phyloP scores from a whole-genome alignment of 2,329 filamentous ascomycete species.

The Botrytis aclada region DNA sequence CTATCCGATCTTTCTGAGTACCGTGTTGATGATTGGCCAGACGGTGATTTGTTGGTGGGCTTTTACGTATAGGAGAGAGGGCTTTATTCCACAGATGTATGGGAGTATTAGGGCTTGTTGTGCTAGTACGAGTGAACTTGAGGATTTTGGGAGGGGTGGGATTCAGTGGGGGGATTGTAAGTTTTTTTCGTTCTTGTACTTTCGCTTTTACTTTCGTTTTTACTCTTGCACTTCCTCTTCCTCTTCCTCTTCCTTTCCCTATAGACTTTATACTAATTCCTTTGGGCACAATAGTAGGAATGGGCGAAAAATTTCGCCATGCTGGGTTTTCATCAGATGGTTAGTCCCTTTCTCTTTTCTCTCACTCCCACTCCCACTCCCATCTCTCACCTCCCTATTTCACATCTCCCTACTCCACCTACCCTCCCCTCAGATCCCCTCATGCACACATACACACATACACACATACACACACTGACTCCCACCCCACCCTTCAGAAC shows the following conservation, averaged over 20 bases:
- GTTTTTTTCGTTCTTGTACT: background rate
- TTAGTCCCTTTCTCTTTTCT: background rate
- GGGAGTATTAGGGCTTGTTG: conserved; percentile 27
- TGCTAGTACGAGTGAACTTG: conserved; percentile 26
- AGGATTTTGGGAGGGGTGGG: conserved; percentile 21
- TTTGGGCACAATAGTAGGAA: conserved; percentile 20
- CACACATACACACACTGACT: background rate
- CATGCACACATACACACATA: background rate
- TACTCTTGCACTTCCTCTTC: too few relatives aligned
- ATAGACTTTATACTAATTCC: too few relatives aligned
- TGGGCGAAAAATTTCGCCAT: conserved; percentile 26
- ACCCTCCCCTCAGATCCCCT: background rate
- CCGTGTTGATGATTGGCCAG: conserved; percentile 26
- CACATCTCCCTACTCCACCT: background rate
- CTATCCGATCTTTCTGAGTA: conserved; percentile 27
- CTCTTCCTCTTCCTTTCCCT: too few relatives aligned
- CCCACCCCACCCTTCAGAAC: conserved; percentile 5
- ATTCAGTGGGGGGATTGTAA: conserved; percentile 28
- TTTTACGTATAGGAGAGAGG: conserved; percentile 26
- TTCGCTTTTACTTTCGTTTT: too few relatives aligned
- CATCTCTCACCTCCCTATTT: background rate
- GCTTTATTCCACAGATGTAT: conserved; percentile 30
- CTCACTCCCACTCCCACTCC: too few relatives aligned
- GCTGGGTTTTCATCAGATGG: conserved; percentile 26
- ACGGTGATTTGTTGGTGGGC: conserved; percentile 28